Conservation (phyloP, 345 rosid genomes). For the Syzygium oleosum region DNA sequence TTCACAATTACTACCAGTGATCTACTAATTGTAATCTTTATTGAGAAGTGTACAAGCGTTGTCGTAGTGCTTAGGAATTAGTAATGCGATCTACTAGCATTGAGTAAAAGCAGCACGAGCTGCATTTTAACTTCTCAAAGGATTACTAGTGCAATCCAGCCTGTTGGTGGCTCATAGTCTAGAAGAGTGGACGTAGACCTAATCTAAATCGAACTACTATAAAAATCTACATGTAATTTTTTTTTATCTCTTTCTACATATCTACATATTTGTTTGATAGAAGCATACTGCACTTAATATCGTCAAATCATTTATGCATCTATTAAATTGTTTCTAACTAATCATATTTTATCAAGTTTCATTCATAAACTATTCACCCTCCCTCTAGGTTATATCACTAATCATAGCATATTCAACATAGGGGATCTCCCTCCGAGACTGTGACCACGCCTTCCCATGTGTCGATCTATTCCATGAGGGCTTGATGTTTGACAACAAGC, state of each 20-base stretch:
- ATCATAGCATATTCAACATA: not conserved
- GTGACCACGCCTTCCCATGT: not conserved
- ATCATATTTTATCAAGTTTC: not conserved
- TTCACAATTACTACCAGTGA: not conserved
- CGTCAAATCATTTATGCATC: not conserved
- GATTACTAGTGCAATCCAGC: not conserved
- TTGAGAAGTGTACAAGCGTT: not conserved
- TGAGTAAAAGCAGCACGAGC: not conserved
- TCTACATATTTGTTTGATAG: not conserved
- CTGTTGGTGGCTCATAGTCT: not conserved
- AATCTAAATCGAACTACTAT: not conserved
- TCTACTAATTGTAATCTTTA: not conserved
- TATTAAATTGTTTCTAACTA: not conserved
- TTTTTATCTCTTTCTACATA: not conserved
- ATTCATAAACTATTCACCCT: not conserved
- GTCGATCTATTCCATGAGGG: not conserved
- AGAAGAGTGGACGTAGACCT: fast-evolving
- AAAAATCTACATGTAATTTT: not conserved
- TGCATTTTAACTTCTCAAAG: not conserved
- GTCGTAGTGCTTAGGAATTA: not conserved
- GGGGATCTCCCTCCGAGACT: not conserved
- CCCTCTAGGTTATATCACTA: not conserved
- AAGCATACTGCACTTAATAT: not conserved
- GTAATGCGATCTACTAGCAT: not conserved
- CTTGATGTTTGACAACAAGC: not conserved